phyloP scores from a whole-genome alignment of 2,329 filamentous ascomycete species.

The Ophidiomyces ophidiicola region DNA sequence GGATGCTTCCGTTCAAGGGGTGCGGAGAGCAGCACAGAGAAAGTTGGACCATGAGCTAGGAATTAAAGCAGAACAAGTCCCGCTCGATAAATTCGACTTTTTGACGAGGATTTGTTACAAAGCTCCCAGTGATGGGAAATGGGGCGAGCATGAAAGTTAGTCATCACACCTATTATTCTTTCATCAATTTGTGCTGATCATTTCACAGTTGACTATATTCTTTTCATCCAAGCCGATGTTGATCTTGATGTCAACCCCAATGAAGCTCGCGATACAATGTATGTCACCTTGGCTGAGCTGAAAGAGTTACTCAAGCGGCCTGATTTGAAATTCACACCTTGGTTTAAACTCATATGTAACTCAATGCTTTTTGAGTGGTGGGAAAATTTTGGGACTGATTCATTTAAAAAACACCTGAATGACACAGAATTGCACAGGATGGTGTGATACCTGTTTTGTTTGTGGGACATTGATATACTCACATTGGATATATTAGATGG shows the following conservation, averaged over 20 bases:
- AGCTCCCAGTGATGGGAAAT: conserved; percentile 90
- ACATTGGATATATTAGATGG: no score
- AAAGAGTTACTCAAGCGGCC: conserved; percentile 76
- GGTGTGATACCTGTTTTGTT: conserved; percentile 29
- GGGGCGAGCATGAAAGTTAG: conserved; percentile 97
- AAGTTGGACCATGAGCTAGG: conserved; percentile 93
- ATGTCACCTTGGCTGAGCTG: conserved; percentile 69
- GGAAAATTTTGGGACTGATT: conserved; percentile 61
- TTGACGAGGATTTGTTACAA: conserved; percentile 97
- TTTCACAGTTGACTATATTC: conserved; percentile 78
- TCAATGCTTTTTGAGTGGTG: conserved; percentile 98
- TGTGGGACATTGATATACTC: no score
- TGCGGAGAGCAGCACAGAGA: conserved; percentile 80
- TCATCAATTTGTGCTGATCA: background rate
- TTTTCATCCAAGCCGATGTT: conserved; percentile 93
- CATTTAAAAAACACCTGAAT: conserved; percentile 72
- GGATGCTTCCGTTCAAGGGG: conserved; percentile 66
- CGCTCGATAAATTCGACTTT: conserved; percentile 82
- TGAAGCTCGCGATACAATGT: conserved; percentile 74
- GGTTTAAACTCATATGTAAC: conserved; percentile 98
- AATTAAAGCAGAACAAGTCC: conserved; percentile 79
- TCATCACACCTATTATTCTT: conserved; percentile 14
- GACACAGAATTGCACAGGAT: conserved; percentile 83
- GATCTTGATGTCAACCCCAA: conserved; percentile 74
- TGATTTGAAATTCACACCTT: conserved; percentile 77